A percentile compares a stretch with the other conserved stretches of the same genome.
phyloP scores from a whole-genome alignment of 2,329 filamentous ascomycete genomes.

The Ophiosphaerella korrae region DNA sequence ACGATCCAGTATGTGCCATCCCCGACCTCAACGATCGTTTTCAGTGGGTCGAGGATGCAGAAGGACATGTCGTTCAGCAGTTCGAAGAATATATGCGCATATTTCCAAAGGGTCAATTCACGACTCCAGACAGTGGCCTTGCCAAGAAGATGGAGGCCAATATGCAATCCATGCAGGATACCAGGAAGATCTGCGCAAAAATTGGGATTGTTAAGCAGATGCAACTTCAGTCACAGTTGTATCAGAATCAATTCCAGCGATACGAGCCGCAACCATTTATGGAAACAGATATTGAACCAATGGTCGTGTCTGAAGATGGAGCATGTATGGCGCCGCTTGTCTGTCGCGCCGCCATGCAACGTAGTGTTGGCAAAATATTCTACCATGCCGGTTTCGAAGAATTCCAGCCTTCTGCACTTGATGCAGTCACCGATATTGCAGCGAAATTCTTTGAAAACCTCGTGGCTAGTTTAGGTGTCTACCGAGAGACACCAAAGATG shows the following conservation, averaged over 20 bases:
- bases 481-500: conserved; percentile 81
- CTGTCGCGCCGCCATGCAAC: conserved; percentile 82
- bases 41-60: conserved; percentile 86
- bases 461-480: conserved; percentile 77
- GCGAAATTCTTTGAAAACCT: conserved; percentile 89
- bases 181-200: conserved; percentile 91
- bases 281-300: conserved; percentile 84
- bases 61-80: conserved; percentile 87
- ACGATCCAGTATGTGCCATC: conserved; percentile 82
- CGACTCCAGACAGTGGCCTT: conserved; percentile 73
- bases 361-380: conserved; percentile 91
- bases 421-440: conserved; percentile 86
- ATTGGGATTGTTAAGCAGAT: conserved; percentile 99
- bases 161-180: conserved; percentile 94
- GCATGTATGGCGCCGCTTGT: conserved; percentile 84
- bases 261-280: conserved; percentile 88
- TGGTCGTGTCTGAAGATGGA: conserved; percentile 86
- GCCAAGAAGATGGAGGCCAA: conserved; percentile 85
- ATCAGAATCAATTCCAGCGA: conserved; percentile 97
- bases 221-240: conserved; percentile 98
- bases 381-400: conserved; percentile 98
- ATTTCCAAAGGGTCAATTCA: conserved; percentile 75
- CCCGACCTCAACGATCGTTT: conserved; percentile 80
- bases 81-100: conserved; percentile 83
- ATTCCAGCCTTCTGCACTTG: conserved; percentile 90